Conservation (phyloP, 495 filamentous ascomycete species). For the Rostrohypoxylon terebratum region DNA sequence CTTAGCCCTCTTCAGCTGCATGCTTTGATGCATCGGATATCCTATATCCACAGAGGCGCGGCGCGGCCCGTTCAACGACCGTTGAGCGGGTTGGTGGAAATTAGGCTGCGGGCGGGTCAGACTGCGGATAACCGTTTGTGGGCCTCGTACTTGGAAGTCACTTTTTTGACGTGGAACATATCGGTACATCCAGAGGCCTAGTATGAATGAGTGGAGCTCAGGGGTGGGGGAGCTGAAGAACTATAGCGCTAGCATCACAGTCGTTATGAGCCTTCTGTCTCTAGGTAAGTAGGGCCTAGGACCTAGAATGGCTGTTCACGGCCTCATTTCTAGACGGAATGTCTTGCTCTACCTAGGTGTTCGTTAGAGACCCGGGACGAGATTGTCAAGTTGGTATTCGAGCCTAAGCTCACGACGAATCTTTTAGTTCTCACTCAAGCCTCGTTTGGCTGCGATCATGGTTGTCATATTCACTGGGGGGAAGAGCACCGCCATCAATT, state of each 20-base stretch:
- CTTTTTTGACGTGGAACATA: not conserved
- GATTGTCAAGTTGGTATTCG: not conserved
- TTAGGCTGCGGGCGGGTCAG: not conserved
- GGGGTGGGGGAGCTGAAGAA: not conserved
- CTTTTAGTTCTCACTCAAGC: not conserved
- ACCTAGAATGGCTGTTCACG: too few relatives aligned
- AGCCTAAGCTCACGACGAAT: not conserved
- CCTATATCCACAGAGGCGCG: not conserved
- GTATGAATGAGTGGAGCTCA: not conserved
- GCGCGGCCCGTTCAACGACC: not conserved
- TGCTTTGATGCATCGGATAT: not conserved
- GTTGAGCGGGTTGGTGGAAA: not conserved
- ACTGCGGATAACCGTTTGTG: not conserved
- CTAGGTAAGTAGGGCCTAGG: too few relatives aligned
- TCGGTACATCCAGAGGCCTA: not conserved
- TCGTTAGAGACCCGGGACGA: not conserved
- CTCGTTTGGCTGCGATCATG: not conserved
- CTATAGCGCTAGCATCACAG: slow-evolving; percentile 1
- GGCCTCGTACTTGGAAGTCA: not conserved
- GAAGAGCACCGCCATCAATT: slow-evolving; percentile 34
- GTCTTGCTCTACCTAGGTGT: not conserved
- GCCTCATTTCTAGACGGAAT: not conserved
- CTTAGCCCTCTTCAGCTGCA: not conserved
- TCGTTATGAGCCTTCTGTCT: not conserved
- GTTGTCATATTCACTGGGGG: slow-evolving; percentile 34